Base-by-base conservation (phyloP, 129 eudicot species). In the Oenanthe sinensis region DNA sequence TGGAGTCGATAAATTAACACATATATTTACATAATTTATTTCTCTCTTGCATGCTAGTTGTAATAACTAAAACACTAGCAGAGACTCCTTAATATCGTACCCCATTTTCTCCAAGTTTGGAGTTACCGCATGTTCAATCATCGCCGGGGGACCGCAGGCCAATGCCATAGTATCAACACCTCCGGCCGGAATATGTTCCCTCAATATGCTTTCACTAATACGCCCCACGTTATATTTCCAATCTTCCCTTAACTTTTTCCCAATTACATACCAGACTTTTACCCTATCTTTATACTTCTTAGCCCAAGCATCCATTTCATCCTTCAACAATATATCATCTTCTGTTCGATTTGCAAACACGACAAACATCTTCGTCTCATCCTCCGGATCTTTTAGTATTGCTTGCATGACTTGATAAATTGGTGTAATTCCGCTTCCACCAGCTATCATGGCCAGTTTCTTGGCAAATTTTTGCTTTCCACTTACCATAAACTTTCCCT, bases 381-480 rank as follows among this genome's bases (percentile, higher is more conserved):
- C 99, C 42, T 92, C 97, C 0, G 92, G 92, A 72, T 95, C 99
- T 83, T 84, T 90, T 71, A 95, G 60, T 24, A 91, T 88, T 0
- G 97, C 93, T 58, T 91, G 98, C 96, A 95, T 95, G 62, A 95
- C 96, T 81, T 95, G 99, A 76, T 92, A 95, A 0, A 95, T 85
- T 14, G 97, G 99, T 5, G 97, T 95, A 9, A 95, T 95, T n/a
- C 99, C 99, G 0, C 97, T 87, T 40, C 99, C 99, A 73, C 99
- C 99, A 0, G 99, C 95, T 12, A 95, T 73, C 99, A 95, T 92
- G 24, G 97, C 91, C 28, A 95, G 55, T 20, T 90, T 92, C 47
- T 84, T 87, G 26, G 97, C 97, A 71, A 80, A 87, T 85, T 90
- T 96, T 54, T 75, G 89, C 60, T 89, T 85, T 3, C 99, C 95